Evolutionary conservation across 768 basidiomycete genomes (phyloP), one percentile per base, ranked within the genome.

Genomic region (Cystobasidium ongulense): DNA sequence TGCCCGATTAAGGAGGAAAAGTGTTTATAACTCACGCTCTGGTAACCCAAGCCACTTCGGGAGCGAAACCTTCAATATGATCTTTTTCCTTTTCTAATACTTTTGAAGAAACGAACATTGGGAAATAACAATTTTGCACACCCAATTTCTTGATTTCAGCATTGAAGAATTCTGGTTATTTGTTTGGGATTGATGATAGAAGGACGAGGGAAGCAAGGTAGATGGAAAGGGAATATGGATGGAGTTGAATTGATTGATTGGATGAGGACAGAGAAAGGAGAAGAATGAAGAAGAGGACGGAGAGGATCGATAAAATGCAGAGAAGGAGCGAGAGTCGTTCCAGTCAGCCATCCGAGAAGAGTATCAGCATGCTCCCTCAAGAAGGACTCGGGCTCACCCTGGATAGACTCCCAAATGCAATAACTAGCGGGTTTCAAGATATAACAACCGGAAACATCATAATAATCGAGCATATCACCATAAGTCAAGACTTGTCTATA

Each of bases 11-110:
- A 41, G 3, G 39, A 39, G 39, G 39, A n/a, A n/a, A n/a, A n/a
- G 8, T 18, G 50, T 52, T 61, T 18, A 46, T 27, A 29, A 85
- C 91, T 80, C 79, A 92, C 90, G 95, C 95, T 82, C 87, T 85
- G 29, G 96, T 99, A 72, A 99, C 96, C 96, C 96, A 99, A n/a
- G 96, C 96, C 38, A 99, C 96, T 82, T 99, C 96, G 1, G 96
- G 94, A 72, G 95, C 95, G 83, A 99, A 99, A 1, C 96, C 96
- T 81, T 98, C 96, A 74, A 99, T 92, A 81, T 99, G 96, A 78
- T 98, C 88, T 84, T 98, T 98, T 82, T 99, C 96, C 66, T 90
- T 86, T 82, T 99, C 94, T 72, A 99, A 86, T 29, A 94, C 90
- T 72, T 90, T 92, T 73, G 86, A 82, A 0, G 93, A 94, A 38